A percentile compares a stretch with the other conserved stretches of the same genome.
These are phyloP conservation scores for Ceratobasidium sp. DNA, from an alignment of 1,284 basidiomycete genomes.

Conservation along the genomic window DNA sequence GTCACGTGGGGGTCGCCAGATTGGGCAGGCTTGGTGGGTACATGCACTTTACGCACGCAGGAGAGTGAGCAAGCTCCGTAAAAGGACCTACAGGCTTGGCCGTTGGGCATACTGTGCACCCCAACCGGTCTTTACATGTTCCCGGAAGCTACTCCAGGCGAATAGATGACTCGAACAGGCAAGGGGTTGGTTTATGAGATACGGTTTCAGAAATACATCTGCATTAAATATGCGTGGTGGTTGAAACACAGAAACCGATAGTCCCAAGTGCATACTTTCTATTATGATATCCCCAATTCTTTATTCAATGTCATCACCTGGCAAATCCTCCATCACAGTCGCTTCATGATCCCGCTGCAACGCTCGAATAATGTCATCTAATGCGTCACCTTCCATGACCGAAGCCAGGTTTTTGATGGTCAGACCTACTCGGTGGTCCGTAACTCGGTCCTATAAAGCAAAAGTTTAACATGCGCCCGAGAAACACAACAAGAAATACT, in stretches of 20 bases:
- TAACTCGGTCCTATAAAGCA: constrained; percentile 78
- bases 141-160: too few relatives aligned
- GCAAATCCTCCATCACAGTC: constrained; percentile 72
- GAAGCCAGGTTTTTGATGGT: constrained; percentile 77
- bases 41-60: constrained; percentile 8
- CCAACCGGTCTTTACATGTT: too few relatives aligned
- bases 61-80: too few relatives aligned
- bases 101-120: too few relatives aligned
- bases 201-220: too few relatives aligned
- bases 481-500: constrained; percentile 42
- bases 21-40: not conserved
- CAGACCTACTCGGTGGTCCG: constrained; percentile 88
- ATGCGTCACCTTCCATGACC: constrained; percentile 81
- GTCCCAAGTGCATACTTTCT: not conserved
- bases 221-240: too few relatives aligned
- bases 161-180: too few relatives aligned
- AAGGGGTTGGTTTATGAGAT: too few relatives aligned
- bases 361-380: constrained; percentile 71
- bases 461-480: not conserved
- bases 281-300: not conserved
- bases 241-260: not conserved
- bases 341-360: constrained; percentile 73
- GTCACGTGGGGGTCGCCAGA: constrained; percentile 35
- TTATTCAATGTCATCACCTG: constrained; percentile 53
- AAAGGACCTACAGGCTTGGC: too few relatives aligned